Evolutionary conservation across 768 basidiomycete genomes (phyloP).

Genomic region (Pholiota conissans): DNA sequence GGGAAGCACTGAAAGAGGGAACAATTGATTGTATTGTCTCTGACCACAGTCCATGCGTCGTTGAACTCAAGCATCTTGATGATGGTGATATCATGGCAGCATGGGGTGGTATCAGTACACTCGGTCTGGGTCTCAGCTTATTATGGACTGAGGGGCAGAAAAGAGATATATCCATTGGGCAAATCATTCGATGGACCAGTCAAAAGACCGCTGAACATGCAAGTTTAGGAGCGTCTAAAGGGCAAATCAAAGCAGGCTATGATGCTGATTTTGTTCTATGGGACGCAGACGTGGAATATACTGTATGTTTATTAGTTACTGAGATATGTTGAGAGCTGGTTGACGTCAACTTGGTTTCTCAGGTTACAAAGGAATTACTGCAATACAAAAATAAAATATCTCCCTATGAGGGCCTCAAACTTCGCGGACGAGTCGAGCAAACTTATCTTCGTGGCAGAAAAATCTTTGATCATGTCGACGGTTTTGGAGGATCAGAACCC

Average conservation of each 20-base stretch:
- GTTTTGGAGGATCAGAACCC: conserved; percentile 34
- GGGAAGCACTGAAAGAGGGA: conserved; percentile 80
- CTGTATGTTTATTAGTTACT: too few relatives aligned
- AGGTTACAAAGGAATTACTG: conserved; percentile 75
- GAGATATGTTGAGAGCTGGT: too few relatives aligned
- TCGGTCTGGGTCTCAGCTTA: conserved; percentile 87
- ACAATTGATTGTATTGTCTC: conserved; percentile 92
- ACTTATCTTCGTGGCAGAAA: conserved; percentile 79
- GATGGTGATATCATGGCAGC: conserved; percentile 83
- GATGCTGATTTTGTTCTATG: conserved; percentile 90
- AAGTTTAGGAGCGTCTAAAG: conserved; percentile 69
- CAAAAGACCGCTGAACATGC: conserved; percentile 78
- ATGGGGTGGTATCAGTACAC: conserved; percentile 93
- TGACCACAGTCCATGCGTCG: conserved; percentile 92
- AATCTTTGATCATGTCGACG: conserved; percentile 53
- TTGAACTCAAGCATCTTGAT: conserved; percentile 75
- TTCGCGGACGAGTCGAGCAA: conserved; percentile 71
- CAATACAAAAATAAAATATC: conserved; percentile 95
- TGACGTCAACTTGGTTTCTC: background rate
- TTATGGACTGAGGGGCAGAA: conserved; percentile 83
- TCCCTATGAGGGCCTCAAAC: conserved; percentile 76
- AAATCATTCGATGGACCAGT: conserved; percentile 77
- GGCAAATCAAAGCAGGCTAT: conserved; percentile 66
- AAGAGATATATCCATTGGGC: conserved; percentile 54
- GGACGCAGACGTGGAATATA: conserved; percentile 49